Base-by-base conservation (phyloP, 305 asterid species). In the Caryopteris hybrid region DNA sequence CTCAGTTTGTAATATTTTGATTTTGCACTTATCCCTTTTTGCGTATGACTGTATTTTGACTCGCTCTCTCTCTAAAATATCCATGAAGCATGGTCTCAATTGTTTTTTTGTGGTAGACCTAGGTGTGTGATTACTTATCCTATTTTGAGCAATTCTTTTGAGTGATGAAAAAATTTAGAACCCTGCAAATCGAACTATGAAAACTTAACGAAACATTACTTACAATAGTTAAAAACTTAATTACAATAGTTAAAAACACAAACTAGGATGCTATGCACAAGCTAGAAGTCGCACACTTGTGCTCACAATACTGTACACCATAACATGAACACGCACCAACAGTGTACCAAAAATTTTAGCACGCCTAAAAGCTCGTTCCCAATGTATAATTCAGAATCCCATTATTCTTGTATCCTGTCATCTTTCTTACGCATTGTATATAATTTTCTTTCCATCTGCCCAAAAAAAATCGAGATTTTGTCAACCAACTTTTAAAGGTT, bases 361-460 rank as follows among this genome's bases (percentile, higher is more conserved):
- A 38, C 43, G 43, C 43, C 43, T 13, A 38, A 9, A 38, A 31
- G 36, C 36, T 31, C 36, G 36, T 31, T 5, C 13, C 61, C 20
- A 55, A 21, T 16, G n/a, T n/a, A 29, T 29, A 29, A 0, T 5
- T 29, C 10, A 17, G 11, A 43, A 48, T 52, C 12, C 4, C 36
- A 34, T 70, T 61, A 73, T 62, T 76, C 82, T 61, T 62, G 82
- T 69, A 77, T 80, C 38, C 16, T 69, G 63, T 83, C 84, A 12
- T 85, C 88, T 73, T 71, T 82, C 81, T 80, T 85, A 56, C 70
- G 62, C 72, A 62, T 20, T 6, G 68, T 20, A 6, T 73, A 78
- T 34, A 81, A 47, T 74, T 80, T 81, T 66, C 81, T 79, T 76
- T 85, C 95, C 79, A 88, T 21, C 95, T 88, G 85, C 66, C 2